These are phyloP conservation scores for Fusarium globosum DNA, from an alignment of 2,329 filamentous ascomycete genomes.

Conservation along the genomic window DNA sequence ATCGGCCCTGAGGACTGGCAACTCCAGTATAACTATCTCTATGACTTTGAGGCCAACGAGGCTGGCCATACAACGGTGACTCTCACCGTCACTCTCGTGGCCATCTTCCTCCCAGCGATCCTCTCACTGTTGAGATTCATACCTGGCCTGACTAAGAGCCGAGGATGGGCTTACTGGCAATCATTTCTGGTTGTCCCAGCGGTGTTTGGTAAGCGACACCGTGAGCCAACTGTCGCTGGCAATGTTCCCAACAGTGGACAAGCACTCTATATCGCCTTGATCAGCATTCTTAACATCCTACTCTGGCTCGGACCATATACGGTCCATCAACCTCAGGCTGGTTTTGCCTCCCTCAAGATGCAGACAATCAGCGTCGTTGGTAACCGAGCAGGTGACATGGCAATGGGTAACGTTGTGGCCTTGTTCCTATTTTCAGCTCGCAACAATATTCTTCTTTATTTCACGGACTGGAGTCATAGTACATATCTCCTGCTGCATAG, in stretches of 20 bases:
- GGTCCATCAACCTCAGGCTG: conserved; percentile 44
- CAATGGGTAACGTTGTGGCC: conserved; percentile 49
- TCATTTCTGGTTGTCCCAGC: conserved; percentile 49
- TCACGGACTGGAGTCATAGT: conserved; percentile 52
- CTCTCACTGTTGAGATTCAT: conserved; percentile 52
- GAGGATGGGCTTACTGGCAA: conserved; percentile 44
- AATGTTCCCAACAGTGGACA: conserved; percentile 52
- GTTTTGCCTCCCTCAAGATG: conserved; percentile 37
- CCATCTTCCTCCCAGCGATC: conserved; percentile 47
- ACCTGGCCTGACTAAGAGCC: conserved; percentile 42
- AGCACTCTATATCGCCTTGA: conserved; percentile 48
- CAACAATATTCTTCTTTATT: conserved; percentile 51
- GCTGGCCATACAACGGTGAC: conserved; percentile 32
- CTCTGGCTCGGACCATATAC: conserved; percentile 48
- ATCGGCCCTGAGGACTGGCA: conserved; percentile 46
- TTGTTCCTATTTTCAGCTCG: conserved; percentile 50
- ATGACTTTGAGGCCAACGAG: conserved; percentile 62
- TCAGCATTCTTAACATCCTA: conserved; percentile 50
- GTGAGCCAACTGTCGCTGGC: conserved; percentile 45
- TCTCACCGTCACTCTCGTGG: conserved; percentile 43
- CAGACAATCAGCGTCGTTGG: conserved; percentile 48
- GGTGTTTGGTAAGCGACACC: conserved; percentile 47
- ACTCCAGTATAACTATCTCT: conserved; percentile 61
- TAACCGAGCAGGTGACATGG: conserved; percentile 52
- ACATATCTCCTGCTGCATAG: conserved; percentile 53